Conservation (phyloP, 768 basidiomycete genomes). For the Suillus discolor region DNA sequence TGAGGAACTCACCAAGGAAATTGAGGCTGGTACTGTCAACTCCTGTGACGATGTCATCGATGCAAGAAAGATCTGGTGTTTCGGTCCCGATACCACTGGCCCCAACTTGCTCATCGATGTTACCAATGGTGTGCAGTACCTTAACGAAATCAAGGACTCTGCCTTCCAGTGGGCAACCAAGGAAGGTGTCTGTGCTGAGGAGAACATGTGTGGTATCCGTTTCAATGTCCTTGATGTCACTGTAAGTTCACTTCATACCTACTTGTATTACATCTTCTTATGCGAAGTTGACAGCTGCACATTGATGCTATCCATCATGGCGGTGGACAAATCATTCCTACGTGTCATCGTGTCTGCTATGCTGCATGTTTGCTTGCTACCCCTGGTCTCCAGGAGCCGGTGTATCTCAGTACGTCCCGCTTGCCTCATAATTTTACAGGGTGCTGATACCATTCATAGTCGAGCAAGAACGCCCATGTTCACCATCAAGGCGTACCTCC, state of each 20-base stretch:
- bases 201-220: slow-evolving; percentile 98
- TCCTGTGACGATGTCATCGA: slow-evolving; percentile 98
- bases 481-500: slow-evolving; percentile 96
- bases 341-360: slow-evolving; percentile 93
- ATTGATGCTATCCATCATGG: slow-evolving; percentile 99
- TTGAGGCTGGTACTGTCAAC: slow-evolving; percentile 82
- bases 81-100: slow-evolving; percentile 97
- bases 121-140: slow-evolving; percentile 98
- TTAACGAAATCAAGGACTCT: slow-evolving; percentile 99
- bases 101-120: slow-evolving; percentile 97
- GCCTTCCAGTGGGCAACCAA: slow-evolving; percentile 99
- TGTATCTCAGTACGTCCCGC: slow-evolving; percentile 87
- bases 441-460: slow-evolving; percentile 70
- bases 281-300: slow-evolving; percentile 63
- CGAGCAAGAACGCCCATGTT: slow-evolving; percentile 99
- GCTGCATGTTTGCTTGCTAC: slow-evolving; percentile 92
- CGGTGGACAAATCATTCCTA: slow-evolving; percentile 98
- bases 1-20: slow-evolving; percentile 92
- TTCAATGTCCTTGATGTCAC: slow-evolving; percentile 96
- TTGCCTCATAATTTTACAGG: slow-evolving; percentile 50
- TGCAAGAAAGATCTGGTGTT: slow-evolving; percentile 99
- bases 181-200: slow-evolving; percentile 95
- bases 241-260: slow-evolving; percentile 45
- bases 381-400: slow-evolving; percentile 92
- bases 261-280: neutral